Conservation (phyloP, 106 monocot genomes). For the Dendrobium nobile region DNA sequence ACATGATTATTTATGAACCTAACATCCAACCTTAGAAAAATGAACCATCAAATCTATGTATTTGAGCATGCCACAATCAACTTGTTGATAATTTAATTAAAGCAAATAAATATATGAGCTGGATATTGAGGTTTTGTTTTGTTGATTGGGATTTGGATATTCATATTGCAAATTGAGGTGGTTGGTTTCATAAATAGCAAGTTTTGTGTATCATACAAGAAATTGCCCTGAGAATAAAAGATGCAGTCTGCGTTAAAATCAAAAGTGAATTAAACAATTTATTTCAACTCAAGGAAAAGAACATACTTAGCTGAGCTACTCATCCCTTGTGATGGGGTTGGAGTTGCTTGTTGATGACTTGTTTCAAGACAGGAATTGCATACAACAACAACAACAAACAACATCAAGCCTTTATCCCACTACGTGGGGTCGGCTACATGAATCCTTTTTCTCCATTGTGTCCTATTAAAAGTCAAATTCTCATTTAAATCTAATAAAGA, state of each 20-base stretch:
- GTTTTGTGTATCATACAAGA: not conserved
- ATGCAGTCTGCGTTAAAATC: not conserved
- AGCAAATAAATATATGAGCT: not conserved
- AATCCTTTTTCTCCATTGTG: no score
- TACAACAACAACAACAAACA: no score
- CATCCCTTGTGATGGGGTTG: constrained; percentile 1
- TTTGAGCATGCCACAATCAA: not conserved
- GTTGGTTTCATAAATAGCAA: not conserved
- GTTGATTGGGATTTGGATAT: not conserved
- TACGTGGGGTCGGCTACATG: no score
- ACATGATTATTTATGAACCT: not conserved
- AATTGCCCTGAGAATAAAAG: not conserved
- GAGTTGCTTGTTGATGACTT: constrained; percentile 17
- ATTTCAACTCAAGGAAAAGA: not conserved
- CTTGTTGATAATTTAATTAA: not conserved
- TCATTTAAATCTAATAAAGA: no score
- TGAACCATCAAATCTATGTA: not conserved
- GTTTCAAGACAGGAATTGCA: constrained; percentile 45
- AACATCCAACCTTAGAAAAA: not conserved
- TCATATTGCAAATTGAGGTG: not conserved
- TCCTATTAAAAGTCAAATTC: no score
- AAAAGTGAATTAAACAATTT: not conserved
- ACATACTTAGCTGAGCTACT: constrained; percentile 19
- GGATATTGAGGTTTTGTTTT: not conserved
- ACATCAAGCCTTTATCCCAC: no score